Base-by-base conservation (phyloP, 2,329 filamentous ascomycete genomes). In the Raffaelea arxii region DNA sequence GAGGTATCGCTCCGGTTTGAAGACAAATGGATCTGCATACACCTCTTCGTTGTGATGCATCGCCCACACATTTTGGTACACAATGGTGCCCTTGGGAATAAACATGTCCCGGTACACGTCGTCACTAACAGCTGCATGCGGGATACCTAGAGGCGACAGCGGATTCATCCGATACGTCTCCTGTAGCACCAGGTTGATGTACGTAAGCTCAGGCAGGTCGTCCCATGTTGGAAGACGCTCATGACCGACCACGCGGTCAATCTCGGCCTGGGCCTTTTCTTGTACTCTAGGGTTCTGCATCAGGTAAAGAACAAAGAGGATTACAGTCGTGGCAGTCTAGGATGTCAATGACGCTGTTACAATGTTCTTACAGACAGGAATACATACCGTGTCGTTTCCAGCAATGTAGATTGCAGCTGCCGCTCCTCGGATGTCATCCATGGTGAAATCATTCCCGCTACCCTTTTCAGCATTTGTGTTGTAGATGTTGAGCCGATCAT, bases 81-180 rank as follows among this genome's bases (percentile, higher is more conserved):
- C 54, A 2, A 56, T 61, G 0, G 70, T 61, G 6, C 63, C 63
- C 46, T 65, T 66, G 10, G 73, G 72, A 36, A 77, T 69, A 24
- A 62, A 59, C 46, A 65, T 65, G 9, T 68, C 71, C 14, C 66
- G 56, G 49, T 70, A 71, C 25, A 59, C 49, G 44, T 70, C 62
- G 41, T 71, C 68, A 35, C 61, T 57, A 4, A 59, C 65, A 2
- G 65, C 59, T 7, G 63, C 63, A 46, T 71, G 67, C 0, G 70
- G 69, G 0, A 65, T 55, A 3, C 63, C 58, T 12, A 67, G 48
- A 6, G 65, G 62, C 10, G 58, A 59, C 23, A 62, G 62, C 1
- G 69, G 67, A 52, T 66, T 63, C 68, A 68, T 71, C 10, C 70
- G 62, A 22, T 69, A 54, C 4, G 57, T 56, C 54, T 75, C 71